phyloP scores from a whole-genome alignment of 192 early-diverging fungal genomes.

The Coemansia sp. region DNA sequence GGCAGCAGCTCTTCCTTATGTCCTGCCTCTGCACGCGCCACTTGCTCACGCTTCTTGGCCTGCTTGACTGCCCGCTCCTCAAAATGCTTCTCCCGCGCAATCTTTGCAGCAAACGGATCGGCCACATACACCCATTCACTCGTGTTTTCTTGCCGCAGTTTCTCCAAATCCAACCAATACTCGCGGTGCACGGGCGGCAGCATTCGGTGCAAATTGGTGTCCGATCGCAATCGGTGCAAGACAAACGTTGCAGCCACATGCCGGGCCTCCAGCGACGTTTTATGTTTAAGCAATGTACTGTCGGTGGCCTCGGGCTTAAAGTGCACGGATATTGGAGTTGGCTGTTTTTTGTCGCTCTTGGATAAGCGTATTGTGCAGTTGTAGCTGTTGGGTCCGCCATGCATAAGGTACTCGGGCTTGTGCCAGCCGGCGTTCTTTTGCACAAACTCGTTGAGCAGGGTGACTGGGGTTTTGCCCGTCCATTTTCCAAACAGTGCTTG shows the following conservation, averaged over 20 bases:
- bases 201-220: constrained; percentile 66
- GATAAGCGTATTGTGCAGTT: constrained; percentile 41
- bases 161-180: constrained; percentile 71
- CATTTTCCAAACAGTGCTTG: constrained; percentile 65
- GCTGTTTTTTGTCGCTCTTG: constrained; percentile 33
- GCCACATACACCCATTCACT: constrained; percentile 61
- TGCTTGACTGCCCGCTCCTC: constrained; percentile 8
- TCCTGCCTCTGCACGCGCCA: constrained; percentile 41
- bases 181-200: constrained; percentile 73
- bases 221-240: constrained; percentile 71
- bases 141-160: constrained; percentile 44
- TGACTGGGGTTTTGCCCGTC: constrained; percentile 86
- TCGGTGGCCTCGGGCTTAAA: constrained; percentile 20
- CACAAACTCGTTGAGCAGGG: constrained; percentile 75
- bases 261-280: constrained; percentile 58
- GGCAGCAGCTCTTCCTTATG: constrained; percentile 39
- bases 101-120: constrained; percentile 77
- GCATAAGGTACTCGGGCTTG: constrained; percentile 65
- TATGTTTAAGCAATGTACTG: background rate
- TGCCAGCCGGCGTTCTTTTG: constrained; percentile 61
- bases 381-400: constrained; percentile 61
- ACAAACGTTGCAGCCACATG: constrained; percentile 77
- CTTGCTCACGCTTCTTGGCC: constrained; percentile 29
- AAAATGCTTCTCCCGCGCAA: constrained; percentile 43
- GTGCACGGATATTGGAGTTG: constrained; percentile 23